A percentile compares a stretch with the other conserved stretches of the same genome.
Conservation (phyloP, 768 basidiomycete genomes). For the Dioszegia aurantiaca region DNA sequence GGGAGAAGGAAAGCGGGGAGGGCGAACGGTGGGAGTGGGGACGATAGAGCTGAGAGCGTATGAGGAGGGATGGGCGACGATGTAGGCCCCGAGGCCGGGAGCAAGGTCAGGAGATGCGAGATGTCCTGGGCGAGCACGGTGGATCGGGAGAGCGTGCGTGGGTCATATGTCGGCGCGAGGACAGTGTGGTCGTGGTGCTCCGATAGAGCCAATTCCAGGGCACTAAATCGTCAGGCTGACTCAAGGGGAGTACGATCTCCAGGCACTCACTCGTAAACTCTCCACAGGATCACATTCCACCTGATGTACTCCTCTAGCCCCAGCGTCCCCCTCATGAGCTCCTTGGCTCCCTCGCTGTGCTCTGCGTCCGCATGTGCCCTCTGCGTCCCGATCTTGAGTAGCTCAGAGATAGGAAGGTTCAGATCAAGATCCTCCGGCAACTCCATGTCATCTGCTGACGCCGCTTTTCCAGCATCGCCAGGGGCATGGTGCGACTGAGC, state of each 20-base stretch:
- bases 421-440: conserved; percentile 42
- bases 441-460: conserved; percentile 22
- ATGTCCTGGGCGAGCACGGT: conserved; percentile 67
- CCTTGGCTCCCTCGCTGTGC: conserved; percentile 61
- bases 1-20: conserved; percentile 56
- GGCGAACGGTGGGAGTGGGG: conserved; percentile 42
- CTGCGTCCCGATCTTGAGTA: conserved; percentile 55
- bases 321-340: conserved; percentile 62
- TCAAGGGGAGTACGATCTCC: not conserved
- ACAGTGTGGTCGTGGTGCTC: conserved; percentile 63
- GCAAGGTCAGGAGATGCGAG: conserved; percentile 59
- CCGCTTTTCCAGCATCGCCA: not conserved
- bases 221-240: conserved; percentile 20
- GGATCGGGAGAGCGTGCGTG: conserved; percentile 64
- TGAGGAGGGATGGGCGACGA: not conserved
- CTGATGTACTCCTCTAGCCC: conserved; percentile 65
- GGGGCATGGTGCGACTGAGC: not conserved
- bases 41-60: not conserved
- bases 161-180: conserved; percentile 69
- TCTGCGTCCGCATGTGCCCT: conserved; percentile 62
- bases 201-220: conserved; percentile 42
- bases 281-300: conserved; percentile 74
- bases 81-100: conserved; percentile 45
- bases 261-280: conserved; percentile 67
- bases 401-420: conserved; percentile 50